Evolutionary conservation across 2,329 filamentous ascomycete genomes (phyloP).

Genomic region (Claviceps paspali): DNA sequence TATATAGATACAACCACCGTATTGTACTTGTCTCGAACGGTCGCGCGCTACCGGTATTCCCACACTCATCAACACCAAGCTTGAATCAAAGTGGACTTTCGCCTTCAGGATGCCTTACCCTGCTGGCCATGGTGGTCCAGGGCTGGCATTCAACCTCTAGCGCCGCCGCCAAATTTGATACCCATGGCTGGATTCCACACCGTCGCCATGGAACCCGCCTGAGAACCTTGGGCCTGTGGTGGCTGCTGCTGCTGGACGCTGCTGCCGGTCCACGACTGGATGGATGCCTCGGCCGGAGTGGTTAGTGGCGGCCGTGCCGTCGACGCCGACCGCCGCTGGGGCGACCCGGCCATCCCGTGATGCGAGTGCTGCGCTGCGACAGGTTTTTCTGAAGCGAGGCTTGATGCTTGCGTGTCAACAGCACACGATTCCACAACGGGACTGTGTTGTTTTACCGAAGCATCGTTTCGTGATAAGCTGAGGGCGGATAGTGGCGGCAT

Average conservation of each 20-base stretch:
- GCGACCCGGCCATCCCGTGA: neutral
- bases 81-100: no score
- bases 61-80: no score
- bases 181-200: slow-evolving; percentile 67
- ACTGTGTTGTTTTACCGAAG: slow-evolving; percentile 4
- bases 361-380: slow-evolving; percentile 1
- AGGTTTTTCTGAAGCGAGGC: slow-evolving; percentile 5
- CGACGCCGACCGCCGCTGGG: slow-evolving; percentile 10
- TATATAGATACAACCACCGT: no score
- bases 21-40: no score
- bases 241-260: slow-evolving; percentile 45
- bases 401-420: slow-evolving; percentile 9
- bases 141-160: slow-evolving; percentile 9
- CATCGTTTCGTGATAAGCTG: slow-evolving; percentile 18
- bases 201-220: slow-evolving; percentile 15
- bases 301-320: slow-evolving; percentile 14
- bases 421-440: no score
- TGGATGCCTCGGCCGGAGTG: slow-evolving; percentile 29
- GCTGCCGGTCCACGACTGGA: slow-evolving; percentile 44
- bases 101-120: slow-evolving; percentile 20
- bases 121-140: slow-evolving; percentile 11
- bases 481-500: slow-evolving; percentile 36
- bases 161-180: slow-evolving; percentile 53
- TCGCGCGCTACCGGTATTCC: no score
- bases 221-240: slow-evolving; percentile 31